Base-by-base conservation (phyloP, 78 protist genomes). In the Planoprotostelium fungivorum region DNA sequence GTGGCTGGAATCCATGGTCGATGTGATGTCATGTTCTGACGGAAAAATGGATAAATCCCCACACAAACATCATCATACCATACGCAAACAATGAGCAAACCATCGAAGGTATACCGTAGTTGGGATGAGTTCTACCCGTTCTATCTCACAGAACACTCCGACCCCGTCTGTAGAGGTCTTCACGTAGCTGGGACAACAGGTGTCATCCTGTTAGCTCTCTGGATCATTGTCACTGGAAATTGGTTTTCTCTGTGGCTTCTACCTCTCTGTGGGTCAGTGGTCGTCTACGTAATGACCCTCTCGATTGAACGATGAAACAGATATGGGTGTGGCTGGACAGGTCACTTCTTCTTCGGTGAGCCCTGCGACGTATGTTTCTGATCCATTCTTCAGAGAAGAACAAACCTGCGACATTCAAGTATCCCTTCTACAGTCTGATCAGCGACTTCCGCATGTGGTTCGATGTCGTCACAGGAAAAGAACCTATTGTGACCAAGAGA, bases 321-420 rank as follows among this genome's bases (percentile, higher is more conserved):
- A 38, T 51, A 87, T 29, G 9, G 35, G 29, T 38, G 36, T 38
- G 34, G 29, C 5, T 88, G 90, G 93, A 63, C 87, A 0, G 95
- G 96, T 9, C 97, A 96, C 87, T 96, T 93, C 90, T 91, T 92
- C 93, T 91, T 90, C 37, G 37, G 37, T 85, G 16, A 85, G 87
- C 73, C 5, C 37, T 85, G 36, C 5, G n/a, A 85, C 73, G 5
- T 85, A 36, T 29, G 29, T 29, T 73, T 29, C 37, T 85, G 28
- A 10, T 1, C 37, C 5, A 10, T 85, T 28, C 28, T 85, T 87
- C 83, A 37, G 94, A 95, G 89, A 89, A 96, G 86, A 96, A 96
- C 86, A 84, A 88, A 29, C 97, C 97, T 38, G 97, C 97, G n/a
- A 93, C 97, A 0, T 96, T 93, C 89, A 94, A 91, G 84, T 90